A percentile compares a stretch with the other conserved stretches of the same genome.
These are phyloP conservation scores for Calonectria leucothoes DNA, from an alignment of 2,329 filamentous ascomycete genomes.

Conservation along the genomic window DNA sequence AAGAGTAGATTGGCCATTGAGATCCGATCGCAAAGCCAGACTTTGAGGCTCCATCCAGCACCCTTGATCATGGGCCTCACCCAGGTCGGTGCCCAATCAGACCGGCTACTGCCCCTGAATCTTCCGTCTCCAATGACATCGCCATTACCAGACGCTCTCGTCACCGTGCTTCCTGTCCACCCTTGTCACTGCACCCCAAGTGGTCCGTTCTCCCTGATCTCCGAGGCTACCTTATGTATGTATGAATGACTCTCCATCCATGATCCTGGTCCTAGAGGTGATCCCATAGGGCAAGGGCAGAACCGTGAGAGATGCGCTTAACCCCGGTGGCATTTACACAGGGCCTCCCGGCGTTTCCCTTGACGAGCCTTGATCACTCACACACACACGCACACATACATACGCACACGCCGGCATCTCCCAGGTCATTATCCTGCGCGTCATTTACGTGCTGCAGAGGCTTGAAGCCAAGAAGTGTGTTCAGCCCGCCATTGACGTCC, in stretches of 20 bases:
- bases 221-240: constrained; percentile 27
- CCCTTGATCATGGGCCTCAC: constrained; percentile 28
- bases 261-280: constrained; percentile 32
- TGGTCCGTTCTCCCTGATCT: constrained; percentile 30
- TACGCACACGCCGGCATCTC: constrained; percentile 23
- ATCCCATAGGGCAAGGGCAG: constrained; percentile 28
- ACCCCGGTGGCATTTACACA: constrained; percentile 10
- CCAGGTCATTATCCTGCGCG: constrained; percentile 37
- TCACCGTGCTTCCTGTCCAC: constrained; percentile 27
- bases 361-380: constrained; percentile 6
- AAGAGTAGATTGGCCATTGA: constrained; percentile 36
- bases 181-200: constrained; percentile 31
- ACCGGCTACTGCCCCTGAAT: constrained; percentile 27
- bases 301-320: constrained; percentile 1
- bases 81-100: constrained; percentile 28
- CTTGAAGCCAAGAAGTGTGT: constrained; percentile 10
- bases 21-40: constrained; percentile 36
- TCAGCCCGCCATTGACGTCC: constrained; percentile 19
- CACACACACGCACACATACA: not conserved
- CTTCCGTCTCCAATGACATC: constrained; percentile 22
- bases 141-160: constrained; percentile 22
- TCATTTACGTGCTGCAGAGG: constrained; percentile 37
- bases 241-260: constrained; percentile 18
- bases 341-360: constrained; percentile 11
- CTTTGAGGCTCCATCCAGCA: constrained; percentile 29